Base-by-base conservation (phyloP, 371 early-diverging fungal genomes). In the Mucor circinelloides region DNA sequence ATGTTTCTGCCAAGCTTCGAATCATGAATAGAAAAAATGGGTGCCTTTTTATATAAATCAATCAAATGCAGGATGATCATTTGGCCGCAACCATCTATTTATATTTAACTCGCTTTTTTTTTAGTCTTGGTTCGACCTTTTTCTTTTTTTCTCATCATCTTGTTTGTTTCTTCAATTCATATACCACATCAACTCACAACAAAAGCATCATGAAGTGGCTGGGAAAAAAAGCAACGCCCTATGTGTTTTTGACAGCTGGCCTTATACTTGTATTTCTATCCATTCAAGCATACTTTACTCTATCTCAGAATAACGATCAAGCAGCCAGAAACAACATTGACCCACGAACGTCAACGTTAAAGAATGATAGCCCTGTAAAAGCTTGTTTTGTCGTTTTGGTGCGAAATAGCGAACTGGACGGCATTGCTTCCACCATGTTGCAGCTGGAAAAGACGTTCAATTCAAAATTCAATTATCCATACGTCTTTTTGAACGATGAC, bases 401-500 rank as follows among this genome's bases (percentile, higher is more conserved):
- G 6, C 81, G 94, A 61, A 96, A 97, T 78, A 66, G 76, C 7
- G 97, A 98, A 46, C 64, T 94, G 56, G 73, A 90, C 38, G 90
- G 87, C 4, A 85, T 97, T 67, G 73, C 78, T 15, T 76, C 74
- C 40, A 86, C 95, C 0, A 86, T 99, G 69, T 75, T 77, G n/a
- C 87, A 91, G 68, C 80, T 97, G 25, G 96, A 98, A 72, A 79
- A 87, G 25, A 85, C 89, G 27, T 97, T 97, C 75, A 99, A 99
- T 72, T 75, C 71, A 28, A 86, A 88, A 34, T 94, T 85, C 77
- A 75, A 86, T 38, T 98, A 99, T 77, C 97, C 97, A 1, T 97
- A 97, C 74, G 91, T 99, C 23, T 93, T 93, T 72, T 80, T 94
- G 58, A 93, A 94, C 76, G 93, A 98, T 65, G 88, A 82, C 13